A percentile compares a stretch with the other conserved stretches of the same genome.
Conservation (phyloP, 192 early-diverging fungal species). For the Chytriomyces confervae region DNA sequence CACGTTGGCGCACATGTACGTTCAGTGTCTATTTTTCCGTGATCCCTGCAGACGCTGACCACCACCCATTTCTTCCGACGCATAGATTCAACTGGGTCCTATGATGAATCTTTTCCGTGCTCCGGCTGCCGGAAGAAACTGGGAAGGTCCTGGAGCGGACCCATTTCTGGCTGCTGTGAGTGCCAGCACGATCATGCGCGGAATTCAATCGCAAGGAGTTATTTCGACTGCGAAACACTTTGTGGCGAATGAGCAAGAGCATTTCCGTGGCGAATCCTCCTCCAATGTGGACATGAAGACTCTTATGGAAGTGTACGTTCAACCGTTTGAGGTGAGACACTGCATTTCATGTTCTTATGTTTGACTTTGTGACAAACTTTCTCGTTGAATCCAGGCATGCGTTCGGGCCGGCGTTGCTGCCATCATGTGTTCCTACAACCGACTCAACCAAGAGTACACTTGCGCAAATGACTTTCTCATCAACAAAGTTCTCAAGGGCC, state of each 20-base stretch:
- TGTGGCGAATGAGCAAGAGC: constrained; percentile 61
- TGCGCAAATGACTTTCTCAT: constrained; percentile 60
- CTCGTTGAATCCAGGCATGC: constrained; percentile 10
- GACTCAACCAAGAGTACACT: constrained; percentile 56
- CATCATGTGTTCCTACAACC: constrained; percentile 72
- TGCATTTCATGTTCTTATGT: background rate
- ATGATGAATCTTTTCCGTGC: constrained; percentile 47
- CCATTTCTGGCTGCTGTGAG: constrained; percentile 50
- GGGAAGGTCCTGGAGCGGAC: constrained; percentile 51
- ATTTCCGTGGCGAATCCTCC: constrained; percentile 25
- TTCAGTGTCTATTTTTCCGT: background rate
- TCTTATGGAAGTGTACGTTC: constrained; percentile 67
- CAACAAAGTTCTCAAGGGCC: constrained; percentile 55
- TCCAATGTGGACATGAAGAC: constrained; percentile 59
- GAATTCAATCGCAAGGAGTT: constrained; percentile 56
- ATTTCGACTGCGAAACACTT: constrained; percentile 63
- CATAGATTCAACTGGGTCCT: constrained; percentile 49
- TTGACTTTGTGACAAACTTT: background rate
- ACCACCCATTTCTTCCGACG: background rate
- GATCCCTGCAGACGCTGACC: background rate
- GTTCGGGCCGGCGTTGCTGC: constrained; percentile 59
- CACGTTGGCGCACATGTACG: constrained; percentile 59
- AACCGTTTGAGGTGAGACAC: constrained; percentile 54
- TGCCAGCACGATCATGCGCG: constrained; percentile 40
- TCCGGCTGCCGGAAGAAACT: constrained; percentile 46